A percentile compares a stretch with the other conserved stretches of the same genome.
phyloP scores from a whole-genome alignment of 257 asterid species.

The Scutellaria baicalensis region DNA sequence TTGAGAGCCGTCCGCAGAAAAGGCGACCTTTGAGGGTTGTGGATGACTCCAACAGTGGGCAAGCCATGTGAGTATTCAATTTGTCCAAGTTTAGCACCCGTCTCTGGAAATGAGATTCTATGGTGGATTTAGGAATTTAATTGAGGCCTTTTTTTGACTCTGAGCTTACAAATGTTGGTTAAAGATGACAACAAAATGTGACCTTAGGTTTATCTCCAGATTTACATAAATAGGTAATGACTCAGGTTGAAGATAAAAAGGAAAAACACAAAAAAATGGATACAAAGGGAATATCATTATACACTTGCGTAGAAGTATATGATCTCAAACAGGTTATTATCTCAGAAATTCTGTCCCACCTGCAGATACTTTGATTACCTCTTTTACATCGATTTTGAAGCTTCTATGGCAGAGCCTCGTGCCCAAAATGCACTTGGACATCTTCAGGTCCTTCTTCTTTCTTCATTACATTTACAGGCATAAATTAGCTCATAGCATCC shows the following conservation, averaged over 20 bases:
- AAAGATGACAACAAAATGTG: not conserved
- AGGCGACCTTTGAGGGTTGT: constrained; percentile 80
- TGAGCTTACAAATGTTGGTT: not conserved
- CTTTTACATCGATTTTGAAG: constrained; percentile 89
- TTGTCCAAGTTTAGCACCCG: not conserved
- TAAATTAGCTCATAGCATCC: not conserved
- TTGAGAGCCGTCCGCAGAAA: constrained; percentile 93
- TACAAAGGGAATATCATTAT: not conserved
- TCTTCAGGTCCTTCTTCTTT: constrained; percentile 42
- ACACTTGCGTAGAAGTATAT: not conserved
- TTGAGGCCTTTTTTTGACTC: not conserved
- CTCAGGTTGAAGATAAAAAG: not conserved
- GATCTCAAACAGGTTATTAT: not conserved
- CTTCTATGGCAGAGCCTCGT: constrained; percentile 92
- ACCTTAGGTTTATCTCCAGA: not conserved
- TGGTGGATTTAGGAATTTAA: not conserved
- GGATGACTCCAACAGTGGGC: constrained; percentile 69
- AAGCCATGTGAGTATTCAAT: constrained; percentile 58
- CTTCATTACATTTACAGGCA: not conserved
- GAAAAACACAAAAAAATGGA: not conserved
- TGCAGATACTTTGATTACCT: constrained; percentile 95
- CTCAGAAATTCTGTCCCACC: not conserved
- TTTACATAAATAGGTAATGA: not conserved
- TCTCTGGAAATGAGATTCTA: not conserved
- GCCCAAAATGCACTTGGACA: constrained; percentile 71